Evolutionary conservation across 2,329 filamentous ascomycete species (phyloP).

Genomic region (Aspergillus pseudoterreus): DNA sequence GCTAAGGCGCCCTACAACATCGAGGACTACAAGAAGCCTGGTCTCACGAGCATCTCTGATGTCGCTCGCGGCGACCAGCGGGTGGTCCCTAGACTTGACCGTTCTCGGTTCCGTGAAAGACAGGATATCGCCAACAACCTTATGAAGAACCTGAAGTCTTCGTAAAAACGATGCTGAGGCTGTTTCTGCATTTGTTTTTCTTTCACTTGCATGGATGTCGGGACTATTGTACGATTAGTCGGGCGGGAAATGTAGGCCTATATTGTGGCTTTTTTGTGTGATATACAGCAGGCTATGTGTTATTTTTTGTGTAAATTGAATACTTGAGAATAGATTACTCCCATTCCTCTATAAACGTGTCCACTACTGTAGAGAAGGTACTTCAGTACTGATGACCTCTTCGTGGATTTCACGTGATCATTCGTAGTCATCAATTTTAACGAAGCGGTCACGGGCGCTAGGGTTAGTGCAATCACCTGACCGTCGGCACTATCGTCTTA

Average conservation of each 20-base stretch:
- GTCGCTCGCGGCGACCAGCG: conserved; percentile 21
- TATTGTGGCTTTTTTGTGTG: conserved; percentile 22
- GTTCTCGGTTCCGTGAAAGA: conserved; percentile 14
- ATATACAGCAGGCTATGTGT: conserved; percentile 21
- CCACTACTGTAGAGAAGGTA: no score
- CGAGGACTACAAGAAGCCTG: conserved; percentile 31
- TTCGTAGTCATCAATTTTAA: not conserved
- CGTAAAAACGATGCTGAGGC: conserved; percentile 4
- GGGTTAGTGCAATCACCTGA: not conserved
- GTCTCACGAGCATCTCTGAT: conserved; percentile 23
- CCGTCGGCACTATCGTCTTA: conserved; percentile 7
- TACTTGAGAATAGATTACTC: not conserved
- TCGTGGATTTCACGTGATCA: no score
- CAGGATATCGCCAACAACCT: conserved; percentile 29
- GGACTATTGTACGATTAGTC: conserved; percentile 33
- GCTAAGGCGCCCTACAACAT: conserved; percentile 35
- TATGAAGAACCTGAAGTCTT: conserved; percentile 26
- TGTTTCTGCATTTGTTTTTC: not conserved
- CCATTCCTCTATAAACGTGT: not conserved
- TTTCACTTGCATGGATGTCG: conserved; percentile 2
- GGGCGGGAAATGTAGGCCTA: conserved; percentile 27
- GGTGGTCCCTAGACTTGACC: conserved; percentile 30
- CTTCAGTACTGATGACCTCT: no score
- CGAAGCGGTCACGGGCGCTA: conserved; percentile 17
- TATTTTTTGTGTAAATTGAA: conserved; percentile 5